Evolutionary conservation across 345 rosid species (phyloP), one percentile per base, ranked within the genome.

Genomic region (Zanthoxylum bungeanum): DNA sequence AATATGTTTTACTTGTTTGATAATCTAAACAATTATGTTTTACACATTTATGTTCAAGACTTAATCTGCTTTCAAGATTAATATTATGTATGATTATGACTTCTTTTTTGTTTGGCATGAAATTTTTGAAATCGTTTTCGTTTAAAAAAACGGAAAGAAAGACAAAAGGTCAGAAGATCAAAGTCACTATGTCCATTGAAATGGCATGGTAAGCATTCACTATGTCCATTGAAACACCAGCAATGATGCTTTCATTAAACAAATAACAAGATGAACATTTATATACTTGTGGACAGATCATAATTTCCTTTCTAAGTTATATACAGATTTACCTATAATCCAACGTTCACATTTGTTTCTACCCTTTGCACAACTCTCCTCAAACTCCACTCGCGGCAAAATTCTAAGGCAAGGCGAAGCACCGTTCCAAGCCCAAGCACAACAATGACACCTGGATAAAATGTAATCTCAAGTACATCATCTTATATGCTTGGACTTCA

Each of bases 351-450:
- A 67, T 80, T 85, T 21, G 86, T 59, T 57, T 93, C 93, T n/a
- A 81, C 80, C 85, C 98, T 84, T 42, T 86, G 91, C 37, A 74
- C 85, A 11, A 77, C 92, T 85, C 96, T 88, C 83, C 93, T 86
- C 60, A 83, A 70, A 76, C 83, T 88, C 96, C 98, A 93, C 37
- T 91, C 97, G 19, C 82, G 89, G 84, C 88, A 91, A 81, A 91
- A 89, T 75, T 93, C 97, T 47, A 93, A 69, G 33, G 88, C 85
- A 59, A 93, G 86, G 69, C 97, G 81, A 47, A 93, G 80, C 1
- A 93, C 93, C 5, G 98, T 91, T 79, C 97, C 97, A 58, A 93
- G 85, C 12, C 98, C 98, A n/a, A 93, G 90, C 80, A 93, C 91
- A 24, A 91, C 90, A 68, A 93, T 89, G 37, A 93, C 93, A 77